phyloP scores from a whole-genome alignment of 2,329 filamentous ascomycete species.

The Penicillium sp. region DNA sequence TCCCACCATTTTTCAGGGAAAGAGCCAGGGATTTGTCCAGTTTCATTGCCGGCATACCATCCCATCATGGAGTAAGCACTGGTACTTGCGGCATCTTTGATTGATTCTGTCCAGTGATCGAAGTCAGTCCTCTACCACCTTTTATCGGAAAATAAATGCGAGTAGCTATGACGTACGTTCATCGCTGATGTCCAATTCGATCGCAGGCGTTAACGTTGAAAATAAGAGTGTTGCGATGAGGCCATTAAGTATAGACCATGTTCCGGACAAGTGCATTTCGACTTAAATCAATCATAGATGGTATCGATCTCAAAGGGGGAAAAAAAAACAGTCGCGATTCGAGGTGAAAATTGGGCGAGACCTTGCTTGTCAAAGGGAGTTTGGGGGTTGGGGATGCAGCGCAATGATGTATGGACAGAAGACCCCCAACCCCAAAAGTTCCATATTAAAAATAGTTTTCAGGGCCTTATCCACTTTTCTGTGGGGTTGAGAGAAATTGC shows the following conservation, averaged over 20 bases:
- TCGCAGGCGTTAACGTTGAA: constrained; percentile 13
- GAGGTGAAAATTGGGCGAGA: not conserved
- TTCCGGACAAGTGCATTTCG: constrained; percentile 11
- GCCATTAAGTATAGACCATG: constrained; percentile 10
- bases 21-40: constrained; percentile 51
- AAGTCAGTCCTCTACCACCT: not conserved
- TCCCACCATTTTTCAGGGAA: constrained; percentile 77
- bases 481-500: constrained; percentile 6
- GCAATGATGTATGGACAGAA: constrained; percentile 4
- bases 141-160: not conserved
- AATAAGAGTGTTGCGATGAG: constrained; percentile 7
- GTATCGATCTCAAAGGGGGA: not conserved
- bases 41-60: constrained; percentile 55
- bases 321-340: not conserved
- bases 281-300: constrained; percentile 6
- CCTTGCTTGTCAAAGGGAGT: constrained; percentile 3
- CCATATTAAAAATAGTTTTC: constrained; percentile 12
- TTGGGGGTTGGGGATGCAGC: constrained; percentile 5
- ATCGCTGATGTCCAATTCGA: constrained; percentile 26
- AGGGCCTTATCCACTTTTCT: constrained; percentile 9
- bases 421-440: not conserved
- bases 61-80: constrained; percentile 52
- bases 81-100: constrained; percentile 45
- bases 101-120: constrained; percentile 35
- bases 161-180: constrained; percentile 15